phyloP scores from a whole-genome alignment of 1,139 yeast species.

The Sugiyamaella paludigena region DNA sequence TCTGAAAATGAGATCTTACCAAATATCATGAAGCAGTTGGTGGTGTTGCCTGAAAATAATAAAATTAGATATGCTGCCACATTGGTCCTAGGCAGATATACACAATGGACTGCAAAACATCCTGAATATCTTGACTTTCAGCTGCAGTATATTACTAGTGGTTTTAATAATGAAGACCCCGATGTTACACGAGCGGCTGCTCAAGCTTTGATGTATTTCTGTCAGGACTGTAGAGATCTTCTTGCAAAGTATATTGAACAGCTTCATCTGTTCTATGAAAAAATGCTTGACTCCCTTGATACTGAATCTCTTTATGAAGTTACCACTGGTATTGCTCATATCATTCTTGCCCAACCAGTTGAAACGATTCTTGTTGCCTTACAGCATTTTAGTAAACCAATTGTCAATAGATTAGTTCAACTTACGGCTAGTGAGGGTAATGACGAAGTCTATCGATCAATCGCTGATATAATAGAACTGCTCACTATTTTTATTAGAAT shows the following conservation, averaged over 20 bases:
- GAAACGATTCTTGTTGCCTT: constrained; percentile 47
- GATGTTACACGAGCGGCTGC: constrained; percentile 84
- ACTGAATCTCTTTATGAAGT: constrained; percentile 71
- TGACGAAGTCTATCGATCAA: constrained; percentile 44
- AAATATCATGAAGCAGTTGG: constrained; percentile 65
- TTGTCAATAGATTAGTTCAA: constrained; percentile 48
- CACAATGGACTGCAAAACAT: constrained; percentile 90
- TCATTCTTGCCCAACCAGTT: constrained; percentile 57
- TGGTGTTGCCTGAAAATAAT: constrained; percentile 78
- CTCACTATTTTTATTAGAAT: constrained; percentile 68
- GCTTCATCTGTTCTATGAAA: constrained; percentile 69
- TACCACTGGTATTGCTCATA: constrained; percentile 88
- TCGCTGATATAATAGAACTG: constrained; percentile 77
- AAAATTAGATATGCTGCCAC: constrained; percentile 91
- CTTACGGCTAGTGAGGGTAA: constrained; percentile 32
- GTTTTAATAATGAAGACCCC: constrained; percentile 52
- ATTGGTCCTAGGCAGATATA: constrained; percentile 86
- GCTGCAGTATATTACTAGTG: constrained; percentile 76
- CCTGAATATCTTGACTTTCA: constrained; percentile 80
- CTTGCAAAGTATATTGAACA: constrained; percentile 73
- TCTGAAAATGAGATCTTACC: constrained; percentile 72
- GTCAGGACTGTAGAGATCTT: constrained; percentile 79
- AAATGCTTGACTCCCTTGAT: constrained; percentile 57
- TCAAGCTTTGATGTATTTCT: constrained; percentile 89
- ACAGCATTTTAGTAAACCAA: constrained; percentile 66